phyloP scores from a whole-genome alignment of 2,329 filamentous ascomycete species.

The Acephala macrosclerotiorum region DNA sequence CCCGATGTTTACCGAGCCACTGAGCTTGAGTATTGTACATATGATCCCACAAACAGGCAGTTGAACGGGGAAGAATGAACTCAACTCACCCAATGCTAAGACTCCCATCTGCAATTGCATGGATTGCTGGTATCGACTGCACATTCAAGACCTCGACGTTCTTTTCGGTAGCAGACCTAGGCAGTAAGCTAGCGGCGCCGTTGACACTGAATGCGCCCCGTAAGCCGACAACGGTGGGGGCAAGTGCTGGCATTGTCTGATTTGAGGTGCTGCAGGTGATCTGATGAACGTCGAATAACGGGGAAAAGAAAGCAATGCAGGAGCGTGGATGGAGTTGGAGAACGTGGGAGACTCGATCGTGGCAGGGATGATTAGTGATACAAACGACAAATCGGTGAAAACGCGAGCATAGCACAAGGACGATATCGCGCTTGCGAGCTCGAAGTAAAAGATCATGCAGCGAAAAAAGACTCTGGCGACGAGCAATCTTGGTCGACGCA shows the following conservation, averaged over 20 bases:
- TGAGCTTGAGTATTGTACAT: neutral
- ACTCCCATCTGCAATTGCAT: conserved; percentile 15
- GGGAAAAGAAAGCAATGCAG: neutral
- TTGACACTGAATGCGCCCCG: conserved; percentile 16
- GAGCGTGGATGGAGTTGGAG: neutral
- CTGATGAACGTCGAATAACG: neutral
- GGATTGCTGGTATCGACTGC: conserved; percentile 17
- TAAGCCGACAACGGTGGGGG: conserved; percentile 10
- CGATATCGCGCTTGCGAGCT: neutral
- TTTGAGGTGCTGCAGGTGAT: neutral
- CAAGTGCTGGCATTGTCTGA: conserved; percentile 1
- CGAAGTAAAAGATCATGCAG: neutral
- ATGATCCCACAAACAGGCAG: neutral
- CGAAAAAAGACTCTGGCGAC: neutral
- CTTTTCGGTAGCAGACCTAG: neutral
- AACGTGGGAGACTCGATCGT: neutral
- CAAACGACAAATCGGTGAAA: neutral
- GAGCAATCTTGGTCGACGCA: neutral
- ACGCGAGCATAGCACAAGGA: neutral
- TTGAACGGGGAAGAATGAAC: neutral
- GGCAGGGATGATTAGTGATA: conserved; percentile 6
- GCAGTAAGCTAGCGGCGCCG: conserved; percentile 14
- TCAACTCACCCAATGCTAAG: conserved; percentile 16
- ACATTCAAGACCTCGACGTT: conserved; percentile 14
- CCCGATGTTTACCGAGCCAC: neutral